Conservation (phyloP, 129 eudicot species). For the Scalesia atractyloides region DNA sequence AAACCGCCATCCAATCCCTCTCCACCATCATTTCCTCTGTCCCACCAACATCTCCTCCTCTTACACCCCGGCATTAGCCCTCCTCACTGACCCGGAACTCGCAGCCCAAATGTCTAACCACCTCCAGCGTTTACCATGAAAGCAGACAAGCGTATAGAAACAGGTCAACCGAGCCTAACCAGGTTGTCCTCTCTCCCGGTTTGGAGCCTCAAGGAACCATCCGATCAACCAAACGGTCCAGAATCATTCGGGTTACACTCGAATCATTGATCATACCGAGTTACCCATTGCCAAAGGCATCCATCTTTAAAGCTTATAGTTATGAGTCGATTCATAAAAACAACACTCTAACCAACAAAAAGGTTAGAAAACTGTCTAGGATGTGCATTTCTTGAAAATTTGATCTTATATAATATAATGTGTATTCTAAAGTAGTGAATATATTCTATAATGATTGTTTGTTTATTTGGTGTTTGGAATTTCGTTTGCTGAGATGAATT, state of each 20-base stretch:
- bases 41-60: conserved; percentile 47
- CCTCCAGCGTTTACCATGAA: conserved; percentile 92
- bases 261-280: conserved; percentile 79
- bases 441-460: too few species aligned
- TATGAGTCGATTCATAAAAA: too few species aligned
- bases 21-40: conserved; percentile 56
- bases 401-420: too few species aligned
- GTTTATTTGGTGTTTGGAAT: too few species aligned
- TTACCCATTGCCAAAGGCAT: conserved; percentile 41
- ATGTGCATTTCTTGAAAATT: too few species aligned
- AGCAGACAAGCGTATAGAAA: conserved; percentile 28
- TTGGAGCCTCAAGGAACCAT: conserved; percentile 90
- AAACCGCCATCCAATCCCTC: conserved; percentile 62
- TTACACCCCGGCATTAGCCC: conserved; percentile 46
- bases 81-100: conserved; percentile 52
- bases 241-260: conserved; percentile 79
- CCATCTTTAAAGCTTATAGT: conserved; percentile 17
- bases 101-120: conserved; percentile 55
- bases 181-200: conserved; percentile 61
- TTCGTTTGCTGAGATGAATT: too few species aligned
- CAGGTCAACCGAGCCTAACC: conserved; percentile 58
- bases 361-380: too few species aligned
- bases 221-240: conserved; percentile 73
- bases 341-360: too few species aligned
- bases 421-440: too few species aligned